Base-by-base conservation (phyloP, 768 basidiomycete genomes). In the Cystobasidium tubakii region DNA sequence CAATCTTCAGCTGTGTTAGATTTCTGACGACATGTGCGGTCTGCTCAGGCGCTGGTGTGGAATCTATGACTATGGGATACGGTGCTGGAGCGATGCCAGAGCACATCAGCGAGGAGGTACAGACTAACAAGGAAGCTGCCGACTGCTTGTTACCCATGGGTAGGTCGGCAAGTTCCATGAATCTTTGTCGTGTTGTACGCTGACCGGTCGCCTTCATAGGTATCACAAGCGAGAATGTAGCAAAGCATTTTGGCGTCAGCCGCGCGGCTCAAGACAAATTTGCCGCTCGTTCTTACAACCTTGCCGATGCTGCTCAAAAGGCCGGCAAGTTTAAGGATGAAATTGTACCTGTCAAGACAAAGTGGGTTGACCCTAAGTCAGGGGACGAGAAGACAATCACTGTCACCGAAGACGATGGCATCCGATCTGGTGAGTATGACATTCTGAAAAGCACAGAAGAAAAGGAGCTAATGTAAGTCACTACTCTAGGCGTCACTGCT, bases 261-360 rank as follows among this genome's bases (percentile, higher is more conserved):
- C 88, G 94, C 42, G 83, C 87, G 79, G 88, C 85, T 77, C 94
- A 97, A 81, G 95, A 98, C 80, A 85, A 90, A 70, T 94, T 91
- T 79, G 94, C 94, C 0, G 84, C 91, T 66, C 86, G 90, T 66
- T 94, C 91, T 9, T 93, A 94, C 81, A 87, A 85, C 43, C 87
- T 92, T 78, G 92, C 92, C 25, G 85, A 82, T 1, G 78, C 80
- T 27, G 90, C 93, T 1, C 83, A 87, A 36, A 82, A 86, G 34
- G 82, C 84, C 3, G 91, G 92, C 25, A 84, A 87, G 70, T 97
- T 96, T 81, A 84, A 87, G 1, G 86, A 88, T 27, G 95, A 99
- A 81, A 97, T 98, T 74, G 85, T 96, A 39, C 92, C 95, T 0
- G 83, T 97, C 74, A 87, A 88, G 81, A 82, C 91, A 62, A 80